These are phyloP conservation scores for Yamadazyma epiphylla DNA, from an alignment of 1,139 yeast species.

Conservation along the genomic window DNA sequence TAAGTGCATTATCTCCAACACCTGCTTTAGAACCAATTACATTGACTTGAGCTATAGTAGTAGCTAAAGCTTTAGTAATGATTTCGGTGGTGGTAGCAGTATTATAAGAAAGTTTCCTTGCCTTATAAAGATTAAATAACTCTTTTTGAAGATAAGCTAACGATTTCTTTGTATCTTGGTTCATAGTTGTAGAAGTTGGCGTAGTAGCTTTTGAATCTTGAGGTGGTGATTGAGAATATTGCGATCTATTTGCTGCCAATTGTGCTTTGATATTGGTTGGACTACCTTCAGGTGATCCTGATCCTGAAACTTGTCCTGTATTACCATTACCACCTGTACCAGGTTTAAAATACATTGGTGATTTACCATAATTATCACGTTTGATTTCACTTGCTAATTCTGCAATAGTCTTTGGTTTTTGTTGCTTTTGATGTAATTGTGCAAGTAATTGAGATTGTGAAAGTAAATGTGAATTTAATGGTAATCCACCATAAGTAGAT, in stretches of 20 bases:
- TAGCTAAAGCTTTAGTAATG: slow-evolving; percentile 87
- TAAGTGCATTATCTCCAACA: slow-evolving; percentile 73
- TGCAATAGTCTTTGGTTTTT: slow-evolving; percentile 47
- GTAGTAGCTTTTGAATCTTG: slow-evolving; percentile 6
- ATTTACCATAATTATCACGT: slow-evolving; percentile 31
- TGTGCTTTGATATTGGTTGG: slow-evolving; percentile 44
- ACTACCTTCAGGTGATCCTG: slow-evolving; percentile 3
- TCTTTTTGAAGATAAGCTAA: slow-evolving; percentile 70
- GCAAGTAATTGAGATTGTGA: slow-evolving; percentile 24
- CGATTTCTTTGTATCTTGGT: slow-evolving; percentile 60
- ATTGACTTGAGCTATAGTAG: slow-evolving; percentile 86
- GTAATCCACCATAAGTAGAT: slow-evolving; percentile 24
- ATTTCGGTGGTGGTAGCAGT: slow-evolving; percentile 74
- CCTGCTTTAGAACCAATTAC: slow-evolving; percentile 86
- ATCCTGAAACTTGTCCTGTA: slow-evolving; percentile 3
- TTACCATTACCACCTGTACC: slow-evolving; percentile 9
- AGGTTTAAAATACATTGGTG: slow-evolving; percentile 36
- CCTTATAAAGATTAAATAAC: slow-evolving; percentile 63
- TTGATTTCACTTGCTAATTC: slow-evolving; percentile 54
- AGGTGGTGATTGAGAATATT: slow-evolving; percentile 15
- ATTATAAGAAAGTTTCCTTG: slow-evolving; percentile 60
- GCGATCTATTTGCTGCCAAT: slow-evolving; percentile 49
- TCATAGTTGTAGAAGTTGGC: slow-evolving; percentile 24
- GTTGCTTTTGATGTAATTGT: slow-evolving; percentile 19
- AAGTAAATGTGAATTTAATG: slow-evolving; percentile 15